Percentiles rank a stretch among this genome's conserved stretches.
phyloP scores from a whole-genome alignment of 352 stramenopile genomes.

The Globisporangium sylvaticum region DNA sequence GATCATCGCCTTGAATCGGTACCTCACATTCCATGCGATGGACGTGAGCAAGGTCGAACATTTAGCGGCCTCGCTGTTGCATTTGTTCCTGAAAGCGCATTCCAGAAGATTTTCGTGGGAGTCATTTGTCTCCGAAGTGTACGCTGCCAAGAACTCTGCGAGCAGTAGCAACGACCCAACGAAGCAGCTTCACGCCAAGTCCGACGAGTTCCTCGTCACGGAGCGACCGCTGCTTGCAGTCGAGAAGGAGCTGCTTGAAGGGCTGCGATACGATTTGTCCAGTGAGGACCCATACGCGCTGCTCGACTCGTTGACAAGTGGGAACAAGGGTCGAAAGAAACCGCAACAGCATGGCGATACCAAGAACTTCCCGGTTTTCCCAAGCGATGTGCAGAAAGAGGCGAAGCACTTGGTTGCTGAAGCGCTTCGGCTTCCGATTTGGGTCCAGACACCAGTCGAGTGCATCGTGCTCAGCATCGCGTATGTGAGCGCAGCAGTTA shows the following conservation, averaged over 20 bases:
- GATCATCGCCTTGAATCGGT: constrained; percentile 76
- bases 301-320: constrained; percentile 59
- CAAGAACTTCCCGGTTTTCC: constrained; percentile 17
- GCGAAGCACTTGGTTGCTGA: constrained; percentile 62
- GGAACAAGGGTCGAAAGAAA: constrained; percentile 40
- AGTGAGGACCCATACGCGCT: constrained; percentile 65
- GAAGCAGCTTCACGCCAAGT: constrained; percentile 21
- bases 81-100: constrained; percentile 76
- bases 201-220: constrained; percentile 44
- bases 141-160: constrained; percentile 45
- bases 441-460: constrained; percentile 53
- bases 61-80: constrained; percentile 61
- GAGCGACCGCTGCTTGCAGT: constrained; percentile 57
- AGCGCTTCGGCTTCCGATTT: constrained; percentile 51
- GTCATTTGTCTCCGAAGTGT: constrained; percentile 69
- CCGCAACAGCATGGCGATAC: constrained; percentile 8
- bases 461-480: constrained; percentile 66
- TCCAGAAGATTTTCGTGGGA: constrained; percentile 51
- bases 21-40: constrained; percentile 74
- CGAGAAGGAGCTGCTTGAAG: constrained; percentile 65
- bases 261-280: constrained; percentile 70
- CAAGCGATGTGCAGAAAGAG: constrained; percentile 58
- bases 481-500: constrained; percentile 63
- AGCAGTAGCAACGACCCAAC: constrained; percentile 18
- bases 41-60: constrained; percentile 55